Evolutionary conservation across 352 stramenopile species (phyloP).

Genomic region (Globisporangium mamillatum): DNA sequence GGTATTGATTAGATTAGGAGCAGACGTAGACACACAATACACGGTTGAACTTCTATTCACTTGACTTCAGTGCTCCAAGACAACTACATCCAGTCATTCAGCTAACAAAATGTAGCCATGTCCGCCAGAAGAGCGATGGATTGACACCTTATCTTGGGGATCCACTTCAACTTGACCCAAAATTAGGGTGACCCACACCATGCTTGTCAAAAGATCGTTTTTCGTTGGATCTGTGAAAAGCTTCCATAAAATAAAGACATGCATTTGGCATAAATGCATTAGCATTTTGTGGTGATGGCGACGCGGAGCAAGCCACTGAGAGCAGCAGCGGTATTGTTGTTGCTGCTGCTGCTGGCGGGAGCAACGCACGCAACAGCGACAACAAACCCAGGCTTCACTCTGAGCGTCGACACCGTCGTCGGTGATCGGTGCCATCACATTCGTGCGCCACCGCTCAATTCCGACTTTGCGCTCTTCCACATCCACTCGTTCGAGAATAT

Average conservation of each 20-base stretch:
- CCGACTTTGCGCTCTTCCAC: constrained; percentile 32
- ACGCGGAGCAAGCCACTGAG: too few relatives aligned
- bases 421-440: constrained; percentile 22
- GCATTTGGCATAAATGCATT: too few relatives aligned
- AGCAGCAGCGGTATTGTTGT: too few relatives aligned
- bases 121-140: not conserved
- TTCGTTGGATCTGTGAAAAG: constrained; percentile 2
- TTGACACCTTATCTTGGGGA: not conserved
- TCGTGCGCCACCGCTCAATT: constrained; percentile 24
- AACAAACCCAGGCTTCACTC: not conserved
- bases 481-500: constrained; percentile 33
- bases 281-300: too few relatives aligned
- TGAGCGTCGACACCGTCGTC: not conserved
- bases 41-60: not conserved
- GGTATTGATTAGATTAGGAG: constrained; percentile 1
- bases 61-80: not conserved
- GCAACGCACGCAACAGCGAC: not conserved
- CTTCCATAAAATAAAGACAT: not conserved
- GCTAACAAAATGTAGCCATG: not conserved
- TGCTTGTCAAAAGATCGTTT: not conserved
- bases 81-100: not conserved
- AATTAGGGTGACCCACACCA: constrained; percentile 4
- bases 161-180: not conserved
- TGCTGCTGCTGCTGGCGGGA: not conserved
- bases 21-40: not conserved